Evolutionary conservation across 805 yeast genomes (phyloP), one percentile per base, ranked within the genome.

Genomic region (Starmerella geochares): DNA sequence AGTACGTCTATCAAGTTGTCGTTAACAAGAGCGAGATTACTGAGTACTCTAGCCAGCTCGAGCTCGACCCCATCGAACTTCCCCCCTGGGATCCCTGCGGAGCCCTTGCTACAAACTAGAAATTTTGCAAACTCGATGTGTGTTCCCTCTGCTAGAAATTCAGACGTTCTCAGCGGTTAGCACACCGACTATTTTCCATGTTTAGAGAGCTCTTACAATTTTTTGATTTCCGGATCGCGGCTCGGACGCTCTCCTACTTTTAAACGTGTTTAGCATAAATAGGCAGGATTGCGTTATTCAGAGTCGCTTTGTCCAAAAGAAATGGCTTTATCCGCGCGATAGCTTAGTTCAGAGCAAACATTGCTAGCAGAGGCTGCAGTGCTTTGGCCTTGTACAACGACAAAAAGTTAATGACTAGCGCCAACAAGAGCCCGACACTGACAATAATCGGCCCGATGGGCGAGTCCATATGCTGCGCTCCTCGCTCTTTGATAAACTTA

Each of bases 391-490:
- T 46, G 63, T 79, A 71, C 13, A 92, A 86, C 48, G 80, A 78
- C 27, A 75, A 70, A 60, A 87, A 90, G 66, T 88, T 88, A 55
- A 86, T 63, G 9, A 75, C 61, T 58, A 90, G 71, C 3, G 90
- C 82, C 41, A 75, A 58, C 7, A 83, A 66, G 52, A 90, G 74
- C 11, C 85, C 87, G 23, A 71, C 53, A 4, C 92, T 85, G 37
- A 92, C 74, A 14, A 88, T 70, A 46, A 92, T 62, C 0, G 98
- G 98, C 11, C 98, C 98, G 50, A 83, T 61, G 47, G 94, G 81
- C 42, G 86, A 88, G 68, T 90, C 97, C 59, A 90, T 72, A 66
- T 88, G 96, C 59, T 76, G 76, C 46, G 90, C 94, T 24, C 87
- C 82, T 66, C 97, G 79, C 64, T 79, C 80, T 64, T 74, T 77